phyloP scores from a whole-genome alignment of 108 stramenopile genomes.

The Nitzschia palea region DNA sequence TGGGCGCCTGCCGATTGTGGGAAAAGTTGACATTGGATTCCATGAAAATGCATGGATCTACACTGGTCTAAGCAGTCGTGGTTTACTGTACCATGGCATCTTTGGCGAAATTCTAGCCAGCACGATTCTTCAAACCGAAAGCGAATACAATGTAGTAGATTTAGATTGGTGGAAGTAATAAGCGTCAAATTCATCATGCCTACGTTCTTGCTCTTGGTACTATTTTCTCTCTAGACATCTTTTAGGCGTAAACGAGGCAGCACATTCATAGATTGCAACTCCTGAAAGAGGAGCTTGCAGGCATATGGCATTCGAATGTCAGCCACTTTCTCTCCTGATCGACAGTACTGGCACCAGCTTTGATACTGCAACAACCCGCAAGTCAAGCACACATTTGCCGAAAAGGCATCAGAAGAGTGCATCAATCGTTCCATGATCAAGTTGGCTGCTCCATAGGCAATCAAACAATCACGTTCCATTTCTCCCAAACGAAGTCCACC shows the following conservation, averaged over 20 bases:
- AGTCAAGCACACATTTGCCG: constrained; percentile 94
- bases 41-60: constrained; percentile 71
- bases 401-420: constrained; percentile 98
- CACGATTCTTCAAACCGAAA: constrained; percentile 38
- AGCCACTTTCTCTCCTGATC: constrained; percentile 89
- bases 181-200: background rate
- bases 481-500: constrained; percentile 99
- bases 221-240: constrained; percentile 50
- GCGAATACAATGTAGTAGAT: constrained; percentile 18
- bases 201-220: too few species aligned
- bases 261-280: constrained; percentile 97
- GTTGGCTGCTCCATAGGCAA: constrained; percentile 99
- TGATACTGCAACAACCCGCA: constrained; percentile 95
- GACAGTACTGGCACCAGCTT: constrained; percentile 97
- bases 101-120: constrained; percentile 63
- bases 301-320: constrained; percentile 97
- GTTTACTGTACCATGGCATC: constrained; percentile 79
- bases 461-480: constrained; percentile 98
- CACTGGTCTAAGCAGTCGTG: constrained; percentile 80
- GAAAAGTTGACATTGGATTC: constrained; percentile 23
- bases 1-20: constrained; percentile 81
- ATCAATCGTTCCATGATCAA: constrained; percentile 99
- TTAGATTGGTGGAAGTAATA: constrained; percentile 31
- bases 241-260: constrained; percentile 78
- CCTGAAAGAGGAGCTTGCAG: constrained; percentile 98